Base-by-base conservation (phyloP, 768 basidiomycete genomes). In the Chalciporus piperatus region DNA sequence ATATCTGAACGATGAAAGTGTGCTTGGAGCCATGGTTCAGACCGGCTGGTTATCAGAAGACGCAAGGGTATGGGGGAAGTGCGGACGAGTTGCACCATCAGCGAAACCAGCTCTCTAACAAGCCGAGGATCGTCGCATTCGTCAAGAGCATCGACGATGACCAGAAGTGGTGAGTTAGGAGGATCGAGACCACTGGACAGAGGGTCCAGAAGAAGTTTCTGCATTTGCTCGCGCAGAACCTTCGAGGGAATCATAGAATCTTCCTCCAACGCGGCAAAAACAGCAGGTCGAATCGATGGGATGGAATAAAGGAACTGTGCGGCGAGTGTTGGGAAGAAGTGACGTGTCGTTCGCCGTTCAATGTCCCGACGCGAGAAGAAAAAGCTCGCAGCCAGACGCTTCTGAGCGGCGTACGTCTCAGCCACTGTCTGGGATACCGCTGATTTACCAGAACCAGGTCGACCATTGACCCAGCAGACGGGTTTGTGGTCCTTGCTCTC, bases 301-400 rank as follows among this genome's bases (percentile, higher is more conserved):
- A 63, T 23, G 16, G 38, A 45, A 37, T 16, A 45, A 5, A 63
- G 53, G 6, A 72, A 50, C 45, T 70, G 70, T 25, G 63, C 65
- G 2, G 64, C 63, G 40, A 72, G 52, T 1, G 70, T 68, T 1
- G 67, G 54, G 19, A 72, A 55, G 12, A 72, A 50, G n/a, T 54
- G 50, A 37, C 40, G 51, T 1, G 59, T 58, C 13, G 51, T 55
- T 6, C 61, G 59, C 17, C 66, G 55, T 17, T 48, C 57, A 6
- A 50, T 43, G 16, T 62, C 60, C 12, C 57, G 51, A 3, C 62
- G 54, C 2, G 61, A 69, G 52, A 71, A 70, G 52, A 72, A 72
- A 54, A 68, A 71, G 39, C 61, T 65, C 2, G 64, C 68, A 16
- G 65, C 64, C 11, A 70, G 59, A n/a, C 61, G 63, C 41, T 48